A percentile compares a stretch with the other conserved stretches of the same genome.
These are phyloP conservation scores for Aspergillus uvarum DNA, from an alignment of 2,329 filamentous ascomycete genomes.

Conservation along the genomic window DNA sequence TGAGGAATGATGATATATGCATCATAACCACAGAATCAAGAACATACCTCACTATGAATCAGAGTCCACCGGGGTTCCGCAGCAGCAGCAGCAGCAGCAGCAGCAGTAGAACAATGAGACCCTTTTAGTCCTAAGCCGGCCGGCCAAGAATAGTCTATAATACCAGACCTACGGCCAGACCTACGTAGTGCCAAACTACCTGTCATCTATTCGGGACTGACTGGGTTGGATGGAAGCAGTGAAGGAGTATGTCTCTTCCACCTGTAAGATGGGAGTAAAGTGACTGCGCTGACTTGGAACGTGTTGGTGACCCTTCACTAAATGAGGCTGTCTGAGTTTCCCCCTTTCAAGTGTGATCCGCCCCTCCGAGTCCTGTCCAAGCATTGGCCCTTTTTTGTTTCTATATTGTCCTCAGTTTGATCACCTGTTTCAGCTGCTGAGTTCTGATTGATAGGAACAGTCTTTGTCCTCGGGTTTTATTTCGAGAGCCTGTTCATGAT, in stretches of 20 bases:
- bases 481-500: neutral
- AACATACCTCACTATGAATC: no score
- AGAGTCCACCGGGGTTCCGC: no score
- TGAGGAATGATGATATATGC: neutral
- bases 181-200: slow-evolving; percentile 1
- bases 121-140: neutral
- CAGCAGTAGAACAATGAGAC: neutral
- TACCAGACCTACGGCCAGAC: no score
- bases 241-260: neutral
- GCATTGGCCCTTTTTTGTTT: neutral
- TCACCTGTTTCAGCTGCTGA: neutral
- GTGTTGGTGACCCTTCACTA: neutral
- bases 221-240: neutral
- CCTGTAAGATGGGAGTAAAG: neutral
- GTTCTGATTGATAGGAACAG: neutral
- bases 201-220: slow-evolving; percentile 11
- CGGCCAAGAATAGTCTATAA: neutral
- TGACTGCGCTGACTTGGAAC: slow-evolving; percentile 1
- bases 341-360: neutral
- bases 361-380: neutral
- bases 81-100: no score
- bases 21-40: neutral
- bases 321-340: neutral
- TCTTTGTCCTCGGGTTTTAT: neutral
- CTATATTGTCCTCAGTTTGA: neutral